Base-by-base conservation (phyloP, 805 yeast genomes). In the Saccharomyces cerevisiae region DNA sequence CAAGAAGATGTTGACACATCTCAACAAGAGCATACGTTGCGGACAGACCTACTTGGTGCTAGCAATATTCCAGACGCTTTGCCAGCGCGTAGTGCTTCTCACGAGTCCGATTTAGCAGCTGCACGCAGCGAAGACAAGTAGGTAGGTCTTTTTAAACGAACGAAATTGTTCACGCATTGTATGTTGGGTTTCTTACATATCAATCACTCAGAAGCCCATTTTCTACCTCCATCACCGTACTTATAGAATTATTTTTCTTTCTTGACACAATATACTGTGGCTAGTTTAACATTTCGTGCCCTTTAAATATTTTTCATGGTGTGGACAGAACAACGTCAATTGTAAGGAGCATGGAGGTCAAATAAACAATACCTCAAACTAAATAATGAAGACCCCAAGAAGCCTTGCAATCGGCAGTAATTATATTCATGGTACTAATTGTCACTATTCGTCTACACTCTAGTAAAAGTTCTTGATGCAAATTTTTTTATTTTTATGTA, bases 1-100 rank as follows among this genome's bases (percentile, higher is more conserved):
- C 71, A 62, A 41, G 73, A 66, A 41, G 70, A 64, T 10, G 66
- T 55, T 8, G 46, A 36, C 2, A 13, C 52, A 10, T 27, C 52
- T 13, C 30, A 29, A 31, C 55, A 22, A 11, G 41, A 22, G 17
- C 47, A 30, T 26, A 46, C 46, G 32, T 43, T 52, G 27, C 52
- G 50, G 24, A 49, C 54, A 6, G 55, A 48, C 29, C 57, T 57
- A 22, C 30, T 47, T 24, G 30, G 51, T 4, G 24, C 27, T 1
- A 17, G 46, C 24, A 41, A 28, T 13, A 47, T 32, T 21, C 47
- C 54, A 8, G 17, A 17, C 10, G 32, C 28, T 8, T 43, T 48
- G 4, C 22, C 57, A 24, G 36, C 28, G 6, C 47, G 43, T 26
- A 31, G 30, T 14, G 57, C 6, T 3, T 22, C 22, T 13, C 43